Base-by-base conservation (phyloP, 225 moss, liverwort and hornwort species). In the Polytrichum commune region DNA sequence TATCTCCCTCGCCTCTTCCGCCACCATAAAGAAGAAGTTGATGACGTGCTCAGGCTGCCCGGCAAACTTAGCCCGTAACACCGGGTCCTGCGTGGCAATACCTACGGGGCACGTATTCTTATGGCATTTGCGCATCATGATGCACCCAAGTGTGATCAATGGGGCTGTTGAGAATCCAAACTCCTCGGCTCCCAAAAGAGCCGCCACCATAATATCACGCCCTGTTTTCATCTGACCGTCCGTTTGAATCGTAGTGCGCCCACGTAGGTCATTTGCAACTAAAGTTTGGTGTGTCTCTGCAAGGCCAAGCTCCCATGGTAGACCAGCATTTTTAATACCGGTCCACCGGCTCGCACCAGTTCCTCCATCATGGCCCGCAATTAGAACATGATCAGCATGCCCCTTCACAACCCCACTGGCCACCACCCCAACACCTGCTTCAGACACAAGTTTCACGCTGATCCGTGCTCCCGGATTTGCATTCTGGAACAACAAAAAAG, bases 51-150 rank as follows among this genome's bases (percentile, higher is more conserved):
- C 93, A 24, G 91, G 89, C 18, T 86, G 73, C 19, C 93, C 93
- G 6, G 85, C 77, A 62, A 93, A 93, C 75, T 93, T 93, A 5
- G 79, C 83, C 28, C 91, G 79, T 63, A 93, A 70, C 16, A 93
- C 75, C 13, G 93, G 93, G 68, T 93, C 93, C 74, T 93, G 93
- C 6, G 90, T 93, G 26, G 91, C 91, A 64, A 93, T 73, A 7
- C 93, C 93, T 9, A 93, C 93, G 26, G 91, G 93, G 66, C 93
- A 93, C 19, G 93, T 93, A 63, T 93, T 93, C 66, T 89, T 80
- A 73, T 93, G 93, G 53, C 93, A 93, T 56, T 93, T 93, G 1
- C 93, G 85, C 93, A 93, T 93, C 91, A 93, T 91, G 65, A 93
- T 93, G 77, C 93, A 93, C 38, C 93, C 93, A 38, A 93, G 78